A percentile compares a stretch with the other conserved stretches of the same genome.
Conservation (phyloP, 176 grass and related monocot species). For the Thinopyrum elongatum region DNA sequence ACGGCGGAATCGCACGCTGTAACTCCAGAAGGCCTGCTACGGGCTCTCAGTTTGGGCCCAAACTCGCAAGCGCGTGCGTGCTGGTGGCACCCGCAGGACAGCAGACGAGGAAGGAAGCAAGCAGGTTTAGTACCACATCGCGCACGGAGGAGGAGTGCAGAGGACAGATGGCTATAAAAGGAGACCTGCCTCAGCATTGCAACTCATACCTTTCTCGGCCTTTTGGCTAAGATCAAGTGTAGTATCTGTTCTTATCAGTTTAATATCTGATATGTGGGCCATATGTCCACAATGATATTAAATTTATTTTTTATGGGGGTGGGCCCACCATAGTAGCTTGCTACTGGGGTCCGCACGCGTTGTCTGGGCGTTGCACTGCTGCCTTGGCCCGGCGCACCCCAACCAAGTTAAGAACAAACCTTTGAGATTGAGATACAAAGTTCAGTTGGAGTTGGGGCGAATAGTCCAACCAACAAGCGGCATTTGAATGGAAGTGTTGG, state of each 20-base stretch:
- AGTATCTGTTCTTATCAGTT: conserved; percentile 95
- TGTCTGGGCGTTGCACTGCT: too few relatives aligned
- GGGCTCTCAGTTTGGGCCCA: not conserved
- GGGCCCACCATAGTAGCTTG: too few relatives aligned
- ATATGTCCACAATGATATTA: too few relatives aligned
- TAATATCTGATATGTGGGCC: too few relatives aligned
- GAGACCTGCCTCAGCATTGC: not conserved
- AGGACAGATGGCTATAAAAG: not conserved
- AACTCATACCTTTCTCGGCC: conserved; percentile 73
- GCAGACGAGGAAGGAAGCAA: not conserved
- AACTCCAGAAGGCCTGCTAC: not conserved
- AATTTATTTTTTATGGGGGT: too few relatives aligned
- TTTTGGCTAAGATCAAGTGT: conserved; percentile 93
- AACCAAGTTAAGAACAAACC: too few relatives aligned
- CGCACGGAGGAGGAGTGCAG: not conserved
- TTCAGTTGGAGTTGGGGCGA: too few relatives aligned
- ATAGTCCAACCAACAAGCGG: too few relatives aligned
- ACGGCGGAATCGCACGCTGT: not conserved
- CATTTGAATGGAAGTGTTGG: too few relatives aligned
- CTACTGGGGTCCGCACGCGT: too few relatives aligned
- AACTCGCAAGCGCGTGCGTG: not conserved
- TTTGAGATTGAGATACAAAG: too few relatives aligned
- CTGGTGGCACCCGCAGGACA: not conserved
- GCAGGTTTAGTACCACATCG: not conserved
- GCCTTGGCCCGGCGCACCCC: too few relatives aligned